Base-by-base conservation (phyloP, 2,329 filamentous ascomycete species). In the Talaromyces sp. region DNA sequence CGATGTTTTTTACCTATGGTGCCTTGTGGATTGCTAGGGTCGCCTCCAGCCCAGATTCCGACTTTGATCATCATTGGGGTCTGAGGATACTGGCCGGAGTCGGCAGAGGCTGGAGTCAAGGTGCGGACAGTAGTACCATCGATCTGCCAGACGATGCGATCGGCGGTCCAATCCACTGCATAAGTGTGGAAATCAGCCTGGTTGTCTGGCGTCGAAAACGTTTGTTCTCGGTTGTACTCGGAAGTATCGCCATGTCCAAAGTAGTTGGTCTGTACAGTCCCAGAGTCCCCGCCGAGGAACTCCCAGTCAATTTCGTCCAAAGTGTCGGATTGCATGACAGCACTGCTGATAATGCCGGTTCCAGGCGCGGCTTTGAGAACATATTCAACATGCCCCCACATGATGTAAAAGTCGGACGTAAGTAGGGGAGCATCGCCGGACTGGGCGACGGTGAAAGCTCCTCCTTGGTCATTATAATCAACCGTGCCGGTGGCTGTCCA, bases 301-400 rank as follows among this genome's bases (percentile, higher is more conserved):
- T 99, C 94, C 80, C 93, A 90, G 74, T 99, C 94, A 70, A 99
- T 96, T 79, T 99, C 94, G 75, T 99, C 94, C 51, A 97, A 83
- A 69, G 85, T 85, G 74, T 97, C 93, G 14, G 92, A 97, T 77
- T 96, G 88, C 65, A 99, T 80, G 9, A 99, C 91, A 12, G 94
- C 83, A 52, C 91, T 94, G 74, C 91, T 96, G 65, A 99, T 92
- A 68, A 99, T 97, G 62, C 94, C 94, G 10, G 85, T 87, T 8
- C 94, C 94, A 0, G 92, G 88, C 10, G 94, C 92, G 27, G 91
- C 87, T 77, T 93, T 92, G 80, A 97, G 83, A 32, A 85, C 88
- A 66, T 92, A 85, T 65, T 96, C 89, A 70, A 97, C 90, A 64
- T 88, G 89, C 66, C 94, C 94, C 74, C 97, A 99, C 94, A 99